Base-by-base conservation (phyloP, 2,329 filamentous ascomycete genomes). In the Aspergillus uvarum region DNA sequence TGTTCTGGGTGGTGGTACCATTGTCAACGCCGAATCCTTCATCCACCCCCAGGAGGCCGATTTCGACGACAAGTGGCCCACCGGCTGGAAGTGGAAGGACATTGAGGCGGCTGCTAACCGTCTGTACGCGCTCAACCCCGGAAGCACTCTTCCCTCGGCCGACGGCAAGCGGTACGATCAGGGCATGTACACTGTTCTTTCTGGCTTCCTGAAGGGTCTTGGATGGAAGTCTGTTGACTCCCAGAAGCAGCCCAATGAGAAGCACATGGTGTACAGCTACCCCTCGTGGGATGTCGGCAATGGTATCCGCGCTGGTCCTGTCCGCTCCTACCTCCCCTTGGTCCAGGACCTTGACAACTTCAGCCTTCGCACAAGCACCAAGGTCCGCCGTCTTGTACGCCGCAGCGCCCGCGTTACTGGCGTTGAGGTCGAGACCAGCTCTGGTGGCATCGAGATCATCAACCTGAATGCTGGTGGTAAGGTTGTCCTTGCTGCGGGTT, bases 31-130 rank as follows among this genome's bases (percentile, higher is more conserved):
- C 38, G 58, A 65, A 58, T 60, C 59, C 5, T 64, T 65, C 51
- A 62, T 68, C 19, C 47, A 68, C 53, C 66, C 89, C 0, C 83
- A 86, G 63, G 78, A 83, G 2, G 70, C 77, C 3, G 89, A 91
- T 69, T 91, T 88, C 80, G 87, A 91, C 71, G 81, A 83, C 72
- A 89, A 89, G 73, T 92, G 89, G 77, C 89, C 89, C 0, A 63
- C 76, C 0, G 89, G 89, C 44, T 92, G 89, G 89, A 86, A 88
- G 73, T 80, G 84, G 14, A 69, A 75, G 5, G 88, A 91, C 65
- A 83, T 91, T 69, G 75, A 76, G 58, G 70, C 76, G n/a, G 85
- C 88, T 0, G 84, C 86, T 2, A 74, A 82, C 21, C 82, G 85
- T 42, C 83, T 88, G 16, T 91, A 90, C 71, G 77, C 79, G 31